Percentiles rank a stretch among this genome's conserved stretches.
Conservation (phyloP, 257 asterid genomes). For the Salvia rosmarinus region DNA sequence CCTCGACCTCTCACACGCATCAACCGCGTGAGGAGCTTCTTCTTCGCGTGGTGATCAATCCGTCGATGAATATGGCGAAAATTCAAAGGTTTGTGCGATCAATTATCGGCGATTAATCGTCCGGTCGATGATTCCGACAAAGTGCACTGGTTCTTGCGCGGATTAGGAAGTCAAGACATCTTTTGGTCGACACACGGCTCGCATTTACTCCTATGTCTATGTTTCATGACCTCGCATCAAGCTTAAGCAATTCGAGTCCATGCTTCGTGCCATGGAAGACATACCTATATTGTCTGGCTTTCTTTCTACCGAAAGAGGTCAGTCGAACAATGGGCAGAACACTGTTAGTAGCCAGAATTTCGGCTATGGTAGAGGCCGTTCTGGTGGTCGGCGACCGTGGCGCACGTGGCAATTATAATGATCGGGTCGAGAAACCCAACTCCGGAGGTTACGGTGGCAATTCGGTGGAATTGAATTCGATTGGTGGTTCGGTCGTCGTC, state of each 20-base stretch:
- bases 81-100: background rate
- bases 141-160: background rate
- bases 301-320: background rate
- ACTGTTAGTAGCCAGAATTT: background rate
- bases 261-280: slow-evolving; percentile 10
- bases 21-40: background rate
- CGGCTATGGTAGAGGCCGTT: background rate
- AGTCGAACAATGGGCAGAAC: no score
- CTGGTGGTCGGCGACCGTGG: background rate
- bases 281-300: background rate
- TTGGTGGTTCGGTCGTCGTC: background rate
- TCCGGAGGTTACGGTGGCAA: no score
- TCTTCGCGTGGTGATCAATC: background rate
- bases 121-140: background rate
- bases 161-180: background rate
- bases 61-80: background rate
- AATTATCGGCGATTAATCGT: background rate
- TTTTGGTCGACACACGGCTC: background rate
- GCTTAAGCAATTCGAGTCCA: slow-evolving; percentile 1
- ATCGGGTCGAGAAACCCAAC: no score
- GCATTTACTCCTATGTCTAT: background rate
- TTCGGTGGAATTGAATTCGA: background rate
- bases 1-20: background rate
- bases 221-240: background rate
- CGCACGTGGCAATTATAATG: no score